Evolutionary conservation across 1,284 basidiomycete genomes (phyloP), one percentile per base, ranked within the genome.

Genomic region (Microbotryum intermedium): DNA sequence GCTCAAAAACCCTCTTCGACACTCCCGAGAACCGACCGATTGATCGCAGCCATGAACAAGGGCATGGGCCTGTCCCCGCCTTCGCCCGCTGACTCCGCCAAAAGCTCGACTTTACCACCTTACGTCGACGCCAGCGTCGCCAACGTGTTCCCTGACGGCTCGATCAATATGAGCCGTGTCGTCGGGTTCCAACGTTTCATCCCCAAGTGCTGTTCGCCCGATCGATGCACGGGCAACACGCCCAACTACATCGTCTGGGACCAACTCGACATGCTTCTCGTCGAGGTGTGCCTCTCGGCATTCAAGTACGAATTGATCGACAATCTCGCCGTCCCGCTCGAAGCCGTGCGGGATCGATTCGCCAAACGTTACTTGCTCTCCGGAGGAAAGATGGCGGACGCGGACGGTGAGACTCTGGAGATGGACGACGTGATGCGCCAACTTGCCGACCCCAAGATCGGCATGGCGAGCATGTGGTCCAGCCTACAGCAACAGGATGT

Each of bases 231-330:
- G 0, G 62, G 62, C 21, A 54, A 62, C 29, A 47, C 20, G 16
- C 56, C 65, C 16, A 57, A 62, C 18, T 56, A 60, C 25, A 29
- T 30, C 3, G 45, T 46, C 2, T 67, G 65, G 65, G 50, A 50
- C 9, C 58, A 64, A 43, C 55, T 67, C 29, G 65, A 67, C 23
- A 26, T 47, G 20, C 56, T 67, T 0, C 57, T 67, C 6, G 60
- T 57, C 57, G 60, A 65, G 49, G 65, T 63, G 2, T 50, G 51
- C 23, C 48, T 65, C 13, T 62, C 62, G 1, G 65, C 58, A 3
- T 65, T 62, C 60, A 64, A 67, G 28, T 67, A 67, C 58, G 65
- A 67, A 44, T 54, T 67, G 43, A 65, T 67, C 46, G 62, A 60
- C 43, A 58, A 60, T 9, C 51, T 67, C n/a, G 60, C 58, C 2